Base-by-base conservation (phyloP, 2,329 filamentous ascomycete species). In the Aureobasidium leucospermi region DNA sequence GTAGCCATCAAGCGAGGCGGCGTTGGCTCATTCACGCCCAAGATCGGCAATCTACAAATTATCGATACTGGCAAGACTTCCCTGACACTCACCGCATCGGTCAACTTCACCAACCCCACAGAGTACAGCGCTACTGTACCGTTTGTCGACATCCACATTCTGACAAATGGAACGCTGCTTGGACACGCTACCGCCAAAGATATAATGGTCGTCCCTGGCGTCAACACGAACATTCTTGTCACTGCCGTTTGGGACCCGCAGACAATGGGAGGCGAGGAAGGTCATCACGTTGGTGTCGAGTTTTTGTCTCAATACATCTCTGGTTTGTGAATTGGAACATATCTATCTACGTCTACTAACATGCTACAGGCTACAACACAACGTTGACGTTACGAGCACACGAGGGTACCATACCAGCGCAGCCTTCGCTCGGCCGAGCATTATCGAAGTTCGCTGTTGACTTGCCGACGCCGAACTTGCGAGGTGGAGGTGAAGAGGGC, bases 41-140 rank as follows among this genome's bases (percentile, higher is more conserved):
- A 85, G 66, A 77, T 96, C 60, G 84, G 85, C 59, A 84, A 87
- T 62, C 74, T 97, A 38, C 81, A 81, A 64, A 84, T 97, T 60
- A 69, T 88, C 42, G 84, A 88, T 59, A 95, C 91, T 0, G 86
- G 87, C 1, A 76, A 81, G 38, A 84, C 84, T 2, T 88, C 88
- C 3, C 78, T 96, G 48, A 84, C 81, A 19, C 75, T 97, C 38
- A 79, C 85, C 67, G 88, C 89, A 13, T 75, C 78, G 41, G 80
- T 96, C 67, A 96, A 94, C 69, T 80, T 96, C 62, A 95, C 89
- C 4, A 99, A 99, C 68, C 92, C 93, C 1, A 96, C 92, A 0
- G 81, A 86, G 4, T 96, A 97, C 71, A 86, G 89, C 4, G 92
- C 90, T 4, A 79, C 78, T 2, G 79, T 97, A n/a, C 93, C 93